Evolutionary conservation across 805 yeast genomes (phyloP).

Genomic region (Candida anglica): DNA sequence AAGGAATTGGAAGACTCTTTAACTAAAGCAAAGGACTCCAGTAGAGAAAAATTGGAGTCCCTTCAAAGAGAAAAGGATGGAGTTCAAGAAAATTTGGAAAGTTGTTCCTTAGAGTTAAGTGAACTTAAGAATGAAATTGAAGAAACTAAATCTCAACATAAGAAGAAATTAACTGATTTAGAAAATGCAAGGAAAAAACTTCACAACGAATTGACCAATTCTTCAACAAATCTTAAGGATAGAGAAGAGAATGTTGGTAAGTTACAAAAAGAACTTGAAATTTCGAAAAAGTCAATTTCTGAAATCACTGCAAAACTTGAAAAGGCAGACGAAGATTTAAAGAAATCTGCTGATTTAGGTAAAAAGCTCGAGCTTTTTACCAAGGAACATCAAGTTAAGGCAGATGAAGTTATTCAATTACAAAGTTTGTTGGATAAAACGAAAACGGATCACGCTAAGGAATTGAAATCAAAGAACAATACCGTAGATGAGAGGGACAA

Average conservation of each 20-base stretch:
- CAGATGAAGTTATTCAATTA: too few species aligned
- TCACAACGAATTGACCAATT: too few species aligned
- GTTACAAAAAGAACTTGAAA: neutral
- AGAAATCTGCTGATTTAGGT: neutral
- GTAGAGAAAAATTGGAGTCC: slow-evolving; percentile 6
- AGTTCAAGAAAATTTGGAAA: neutral
- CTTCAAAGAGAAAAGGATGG: slow-evolving; percentile 6
- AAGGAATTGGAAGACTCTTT: slow-evolving; percentile 36
- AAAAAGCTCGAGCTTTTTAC: too few species aligned
- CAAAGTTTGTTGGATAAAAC: too few species aligned
- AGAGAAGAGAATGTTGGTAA: neutral
- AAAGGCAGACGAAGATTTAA: neutral
- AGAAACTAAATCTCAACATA: neutral
- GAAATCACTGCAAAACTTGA: neutral
- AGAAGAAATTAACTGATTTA: neutral
- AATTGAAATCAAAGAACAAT: too few species aligned
- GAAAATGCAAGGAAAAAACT: too few species aligned
- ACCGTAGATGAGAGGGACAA: neutral
- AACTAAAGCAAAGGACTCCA: slow-evolving; percentile 9
- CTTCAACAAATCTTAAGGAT: too few species aligned
- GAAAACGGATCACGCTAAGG: too few species aligned
- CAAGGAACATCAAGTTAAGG: too few species aligned
- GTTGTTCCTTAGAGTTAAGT: neutral
- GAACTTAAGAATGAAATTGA: neutral
- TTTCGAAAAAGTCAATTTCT: neutral